Percentiles rank a stretch among this genome's conserved stretches.
These are phyloP conservation scores for Tricladium varicosporioides DNA, from an alignment of 2,329 filamentous ascomycete species.

Conservation along the genomic window DNA sequence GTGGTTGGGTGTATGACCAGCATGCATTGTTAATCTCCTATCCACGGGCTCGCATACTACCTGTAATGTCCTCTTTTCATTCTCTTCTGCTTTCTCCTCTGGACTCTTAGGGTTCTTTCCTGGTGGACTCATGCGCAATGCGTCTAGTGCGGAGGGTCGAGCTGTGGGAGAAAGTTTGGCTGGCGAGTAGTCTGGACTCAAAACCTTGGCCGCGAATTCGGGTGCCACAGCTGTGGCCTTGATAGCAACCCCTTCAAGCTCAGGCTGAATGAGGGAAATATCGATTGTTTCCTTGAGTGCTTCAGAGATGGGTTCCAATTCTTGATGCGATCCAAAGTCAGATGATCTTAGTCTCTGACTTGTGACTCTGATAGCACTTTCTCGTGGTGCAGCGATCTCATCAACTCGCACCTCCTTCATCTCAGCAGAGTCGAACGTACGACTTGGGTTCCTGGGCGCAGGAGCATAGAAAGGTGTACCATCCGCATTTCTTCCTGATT, in stretches of 20 bases:
- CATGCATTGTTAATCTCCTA: constrained; percentile 57
- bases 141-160: constrained; percentile 18
- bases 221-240: constrained; percentile 49
- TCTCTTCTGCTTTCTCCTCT: constrained; percentile 9
- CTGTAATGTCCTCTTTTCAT: constrained; percentile 17
- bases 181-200: constrained; percentile 28
- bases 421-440: constrained; percentile 29
- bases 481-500: constrained; percentile 34
- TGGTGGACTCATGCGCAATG: constrained; percentile 9
- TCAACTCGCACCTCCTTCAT: constrained; percentile 29
- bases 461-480: constrained; percentile 35
- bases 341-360: constrained; percentile 32
- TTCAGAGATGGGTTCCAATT: constrained; percentile 24
- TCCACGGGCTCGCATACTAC: constrained; percentile 38
- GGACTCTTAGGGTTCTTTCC: constrained; percentile 4
- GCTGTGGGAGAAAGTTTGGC: constrained; percentile 26
- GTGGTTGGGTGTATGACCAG: constrained; percentile 62
- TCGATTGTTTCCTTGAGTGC: constrained; percentile 45
- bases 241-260: constrained; percentile 58
- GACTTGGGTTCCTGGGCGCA: constrained; percentile 31
- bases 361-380: constrained; percentile 30
- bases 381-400: constrained; percentile 25
- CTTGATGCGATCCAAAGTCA: constrained; percentile 29
- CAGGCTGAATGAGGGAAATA: constrained; percentile 55
- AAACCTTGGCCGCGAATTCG: constrained; percentile 30